These are phyloP conservation scores for Haplosporangium sp. DNA, from an alignment of 371 early-diverging fungal species.

Conservation along the genomic window DNA sequence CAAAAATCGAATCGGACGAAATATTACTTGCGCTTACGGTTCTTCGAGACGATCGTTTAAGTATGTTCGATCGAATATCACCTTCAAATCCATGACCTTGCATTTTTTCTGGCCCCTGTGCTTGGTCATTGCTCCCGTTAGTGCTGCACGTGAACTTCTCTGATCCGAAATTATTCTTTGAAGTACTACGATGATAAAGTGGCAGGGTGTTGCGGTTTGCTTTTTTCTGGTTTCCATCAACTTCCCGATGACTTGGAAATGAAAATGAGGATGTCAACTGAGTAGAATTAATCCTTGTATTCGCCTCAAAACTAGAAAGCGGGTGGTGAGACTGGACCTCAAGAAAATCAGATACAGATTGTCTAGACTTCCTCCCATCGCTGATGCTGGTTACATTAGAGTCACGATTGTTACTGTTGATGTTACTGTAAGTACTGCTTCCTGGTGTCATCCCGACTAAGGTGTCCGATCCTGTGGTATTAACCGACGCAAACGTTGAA, in stretches of 20 bases:
- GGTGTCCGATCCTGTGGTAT: slow-evolving; percentile 13
- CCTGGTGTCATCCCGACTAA: slow-evolving; percentile 6
- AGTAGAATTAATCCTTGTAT: not conserved
- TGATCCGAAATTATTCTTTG: slow-evolving; percentile 21
- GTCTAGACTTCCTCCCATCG: slow-evolving; percentile 17
- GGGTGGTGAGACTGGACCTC: slow-evolving; percentile 24
- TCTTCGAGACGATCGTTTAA: slow-evolving; percentile 27
- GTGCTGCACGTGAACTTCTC: slow-evolving; percentile 24
- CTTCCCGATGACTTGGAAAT: not conserved
- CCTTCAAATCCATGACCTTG: slow-evolving; percentile 4
- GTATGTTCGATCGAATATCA: slow-evolving; percentile 6
- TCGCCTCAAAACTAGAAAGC: slow-evolving; percentile 14
- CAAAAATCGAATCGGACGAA: slow-evolving; percentile 24
- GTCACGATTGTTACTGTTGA: slow-evolving; percentile 19
- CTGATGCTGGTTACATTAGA: not conserved
- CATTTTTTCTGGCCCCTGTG: not conserved
- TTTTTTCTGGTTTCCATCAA: not conserved
- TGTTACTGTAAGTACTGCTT: slow-evolving; percentile 27
- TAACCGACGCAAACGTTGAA: slow-evolving; percentile 26
- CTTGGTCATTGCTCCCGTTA: not conserved
- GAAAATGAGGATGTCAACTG: not conserved
- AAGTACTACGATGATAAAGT: not conserved
- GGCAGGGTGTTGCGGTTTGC: not conserved
- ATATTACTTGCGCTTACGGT: slow-evolving; percentile 50
- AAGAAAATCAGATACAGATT: slow-evolving; percentile 8